Evolutionary conservation across 305 asterid species (phyloP).

Genomic region (Rubia balearica): DNA sequence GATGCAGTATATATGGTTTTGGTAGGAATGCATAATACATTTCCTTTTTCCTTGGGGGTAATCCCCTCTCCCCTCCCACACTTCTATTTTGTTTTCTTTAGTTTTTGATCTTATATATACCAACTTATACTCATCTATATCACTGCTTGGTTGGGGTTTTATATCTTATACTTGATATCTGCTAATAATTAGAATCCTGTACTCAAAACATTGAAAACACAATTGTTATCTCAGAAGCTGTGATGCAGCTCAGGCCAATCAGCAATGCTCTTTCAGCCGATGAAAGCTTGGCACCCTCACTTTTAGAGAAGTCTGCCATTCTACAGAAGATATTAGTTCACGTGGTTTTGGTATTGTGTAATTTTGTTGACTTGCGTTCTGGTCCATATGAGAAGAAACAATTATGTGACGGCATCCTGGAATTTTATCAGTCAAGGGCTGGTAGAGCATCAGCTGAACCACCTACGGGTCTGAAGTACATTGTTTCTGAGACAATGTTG

Average conservation of each 20-base stretch:
- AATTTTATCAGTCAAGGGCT: conserved; percentile 32
- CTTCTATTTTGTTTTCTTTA: neutral
- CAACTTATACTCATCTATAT: no score
- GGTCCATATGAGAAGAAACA: conserved; percentile 36
- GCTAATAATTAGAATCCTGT: neutral
- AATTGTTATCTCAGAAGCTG: conserved; percentile 62
- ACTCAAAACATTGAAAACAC: conserved; percentile 15
- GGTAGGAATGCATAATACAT: no score
- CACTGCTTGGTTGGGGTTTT: neutral
- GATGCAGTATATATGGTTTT: no score
- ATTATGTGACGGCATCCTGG: conserved; percentile 30
- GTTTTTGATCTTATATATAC: neutral
- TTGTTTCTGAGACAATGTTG: conserved; percentile 44
- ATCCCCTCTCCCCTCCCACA: neutral
- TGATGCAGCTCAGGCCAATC: conserved; percentile 83
- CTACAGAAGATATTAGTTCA: conserved; percentile 73
- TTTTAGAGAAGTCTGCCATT: conserved; percentile 54
- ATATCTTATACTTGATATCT: neutral
- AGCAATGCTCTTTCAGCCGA: conserved; percentile 72
- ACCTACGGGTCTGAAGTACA: conserved; percentile 30
- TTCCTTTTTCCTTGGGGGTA: no score
- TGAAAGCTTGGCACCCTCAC: conserved; percentile 43
- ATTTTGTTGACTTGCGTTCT: conserved; percentile 55
- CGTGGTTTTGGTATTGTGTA: conserved; percentile 69
- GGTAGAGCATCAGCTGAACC: conserved; percentile 31